Conservation (phyloP, 352 stramenopile genomes). For the Globisporangium solare region DNA sequence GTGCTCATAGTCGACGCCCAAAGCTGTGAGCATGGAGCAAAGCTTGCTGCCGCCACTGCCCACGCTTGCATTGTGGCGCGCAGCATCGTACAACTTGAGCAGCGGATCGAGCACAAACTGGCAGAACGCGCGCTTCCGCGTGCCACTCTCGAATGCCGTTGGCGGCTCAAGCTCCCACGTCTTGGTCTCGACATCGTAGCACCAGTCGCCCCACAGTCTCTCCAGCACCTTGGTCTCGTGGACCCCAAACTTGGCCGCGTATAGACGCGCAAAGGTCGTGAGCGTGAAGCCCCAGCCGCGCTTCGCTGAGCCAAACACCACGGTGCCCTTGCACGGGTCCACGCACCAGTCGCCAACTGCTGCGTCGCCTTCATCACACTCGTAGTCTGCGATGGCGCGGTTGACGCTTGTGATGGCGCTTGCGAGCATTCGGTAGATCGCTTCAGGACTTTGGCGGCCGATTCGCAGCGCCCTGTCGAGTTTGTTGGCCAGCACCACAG, state of each 20-base stretch:
- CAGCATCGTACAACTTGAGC: slow-evolving; percentile 98
- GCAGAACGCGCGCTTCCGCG: slow-evolving; percentile 98
- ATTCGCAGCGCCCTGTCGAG: slow-evolving; percentile 98
- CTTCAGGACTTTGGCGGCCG: slow-evolving; percentile 98
- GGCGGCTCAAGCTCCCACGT: slow-evolving; percentile 89
- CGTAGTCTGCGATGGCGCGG: slow-evolving; percentile 99
- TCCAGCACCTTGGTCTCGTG: slow-evolving; percentile 98
- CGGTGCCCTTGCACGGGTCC: slow-evolving; percentile 96
- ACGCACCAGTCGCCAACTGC: slow-evolving; percentile 96
- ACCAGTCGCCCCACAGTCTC: slow-evolving; percentile 99
- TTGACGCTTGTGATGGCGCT: slow-evolving; percentile 99
- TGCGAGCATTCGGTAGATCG: slow-evolving; percentile 99
- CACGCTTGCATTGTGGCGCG: slow-evolving; percentile 92
- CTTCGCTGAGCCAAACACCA: slow-evolving; percentile 98
- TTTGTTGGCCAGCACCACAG: slow-evolving; percentile 99
- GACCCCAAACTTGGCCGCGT: slow-evolving; percentile 98
- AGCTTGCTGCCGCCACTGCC: slow-evolving; percentile 94
- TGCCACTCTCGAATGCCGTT: slow-evolving; percentile 86
- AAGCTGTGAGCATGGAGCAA: slow-evolving; percentile 95
- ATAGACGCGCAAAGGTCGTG: slow-evolving; percentile 98
- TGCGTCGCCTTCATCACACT: slow-evolving; percentile 81
- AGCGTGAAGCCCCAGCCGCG: slow-evolving; percentile 99
- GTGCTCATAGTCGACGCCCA: slow-evolving; percentile 87
- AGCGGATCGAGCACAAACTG: slow-evolving; percentile 99
- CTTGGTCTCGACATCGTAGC: slow-evolving; percentile 93